Base-by-base conservation (phyloP, 2,329 filamentous ascomycete species). In the Neurospora sp. region DNA sequence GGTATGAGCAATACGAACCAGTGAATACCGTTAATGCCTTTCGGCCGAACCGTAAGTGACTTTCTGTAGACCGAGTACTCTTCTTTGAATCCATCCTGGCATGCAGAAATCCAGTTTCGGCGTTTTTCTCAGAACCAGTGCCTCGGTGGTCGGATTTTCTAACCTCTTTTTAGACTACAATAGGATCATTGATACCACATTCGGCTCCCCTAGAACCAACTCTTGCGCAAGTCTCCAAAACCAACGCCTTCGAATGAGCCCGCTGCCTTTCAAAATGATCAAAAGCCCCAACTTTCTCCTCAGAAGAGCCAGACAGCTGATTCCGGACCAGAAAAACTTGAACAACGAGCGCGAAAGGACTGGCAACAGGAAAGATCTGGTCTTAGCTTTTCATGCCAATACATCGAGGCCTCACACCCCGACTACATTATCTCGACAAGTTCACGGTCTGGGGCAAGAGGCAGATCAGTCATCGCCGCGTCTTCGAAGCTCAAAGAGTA, bases 401-500 rank as follows among this genome's bases (percentile, higher is more conserved):
- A 17, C 52, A 10, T 62, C 52, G 8, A 62, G 13, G 15, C 52
- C 52, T 36, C 52, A 36, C 28, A 62, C 52, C 28, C 52, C 28
- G 8, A 62, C 52, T 62, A 15, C 52, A 17, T 33, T 19, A 62
- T 36, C 52, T 62, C 52, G 52, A 62, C 7, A 36, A 15, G 52
- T 33, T 28, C 15, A 36, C 13, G 4, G 8, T 17, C 13, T 62
- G 6, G 11, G 28, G 15, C 52, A 10, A 62, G 52, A 36, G 23
- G 28, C 9, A 36, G 15, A 10, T 17, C 52, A n/a, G 13, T 33
- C 28, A 62, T 33, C 52, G 15, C 46, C 46, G 10, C 46, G 69
- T 28, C 58, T 70, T 52, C 70, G 70, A 23, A 70, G 66, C n/a
- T 28, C 68, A 13, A 69, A 52, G 66, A 74, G 70, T 66, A 66